Conservation (phyloP, 768 basidiomycete genomes). For the Crepidotus variabilis region DNA sequence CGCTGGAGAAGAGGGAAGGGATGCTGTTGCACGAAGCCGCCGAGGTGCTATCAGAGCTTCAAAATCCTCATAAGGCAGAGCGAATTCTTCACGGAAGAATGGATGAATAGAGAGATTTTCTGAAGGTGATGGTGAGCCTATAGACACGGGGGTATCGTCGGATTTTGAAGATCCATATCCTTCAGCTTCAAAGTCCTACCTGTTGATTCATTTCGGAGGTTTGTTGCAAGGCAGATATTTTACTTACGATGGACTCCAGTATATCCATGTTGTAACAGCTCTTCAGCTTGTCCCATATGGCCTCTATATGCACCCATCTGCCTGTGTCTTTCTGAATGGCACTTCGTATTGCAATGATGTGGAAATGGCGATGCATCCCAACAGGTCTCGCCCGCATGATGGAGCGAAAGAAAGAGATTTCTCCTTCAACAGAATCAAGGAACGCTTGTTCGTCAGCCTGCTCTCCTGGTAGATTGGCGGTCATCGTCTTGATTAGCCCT, state of each 20-base stretch:
- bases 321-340: slow-evolving; percentile 72
- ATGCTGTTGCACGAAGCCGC: slow-evolving; percentile 61
- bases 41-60: slow-evolving; percentile 60
- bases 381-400: slow-evolving; percentile 80
- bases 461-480: slow-evolving; percentile 14
- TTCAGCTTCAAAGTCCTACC: slow-evolving; percentile 41
- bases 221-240: slow-evolving; percentile 4
- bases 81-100: slow-evolving; percentile 70
- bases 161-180: slow-evolving; percentile 21
- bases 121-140: slow-evolving; percentile 65
- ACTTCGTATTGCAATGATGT: slow-evolving; percentile 71
- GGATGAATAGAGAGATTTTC: slow-evolving; percentile 69
- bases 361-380: slow-evolving; percentile 81
- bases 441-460: slow-evolving; percentile 33
- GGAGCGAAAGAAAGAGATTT: slow-evolving; percentile 82
- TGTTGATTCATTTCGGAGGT: neutral
- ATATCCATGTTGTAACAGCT: slow-evolving; percentile 73
- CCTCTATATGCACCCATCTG: slow-evolving; percentile 50
- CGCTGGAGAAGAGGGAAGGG: slow-evolving; percentile 59
- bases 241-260: slow-evolving; percentile 64
- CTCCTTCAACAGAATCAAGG: slow-evolving; percentile 74
- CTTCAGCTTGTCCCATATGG: slow-evolving; percentile 73
- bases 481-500: slow-evolving; percentile 14
- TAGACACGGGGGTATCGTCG: slow-evolving; percentile 39
- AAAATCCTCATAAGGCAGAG: slow-evolving; percentile 58